Percentiles rank a stretch among this genome's conserved stretches.
Conservation (phyloP, 768 basidiomycete genomes). For the Serendipita sp. region DNA sequence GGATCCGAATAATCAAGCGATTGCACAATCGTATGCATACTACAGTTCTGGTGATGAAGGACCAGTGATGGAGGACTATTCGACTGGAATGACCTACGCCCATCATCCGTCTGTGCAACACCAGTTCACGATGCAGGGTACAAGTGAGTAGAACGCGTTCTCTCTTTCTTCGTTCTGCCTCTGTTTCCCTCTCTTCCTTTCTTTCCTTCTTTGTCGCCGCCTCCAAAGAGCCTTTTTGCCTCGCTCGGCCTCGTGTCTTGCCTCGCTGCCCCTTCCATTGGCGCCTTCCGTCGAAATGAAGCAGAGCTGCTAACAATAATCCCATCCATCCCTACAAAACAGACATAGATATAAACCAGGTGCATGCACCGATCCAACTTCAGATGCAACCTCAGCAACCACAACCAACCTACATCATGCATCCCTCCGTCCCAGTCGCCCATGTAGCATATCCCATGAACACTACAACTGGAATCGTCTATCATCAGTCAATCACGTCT, state of each 20-base stretch:
- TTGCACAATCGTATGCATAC: neutral
- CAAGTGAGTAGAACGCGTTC: too few relatives aligned
- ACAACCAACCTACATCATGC: neutral
- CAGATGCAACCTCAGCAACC: neutral
- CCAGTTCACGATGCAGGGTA: neutral
- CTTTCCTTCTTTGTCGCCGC: neutral
- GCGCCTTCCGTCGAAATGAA: neutral
- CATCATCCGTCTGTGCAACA: neutral
- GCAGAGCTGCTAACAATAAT: too few relatives aligned
- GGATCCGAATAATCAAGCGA: neutral
- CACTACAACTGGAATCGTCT: neutral
- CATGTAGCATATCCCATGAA: neutral
- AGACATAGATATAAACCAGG: neutral
- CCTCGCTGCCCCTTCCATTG: neutral
- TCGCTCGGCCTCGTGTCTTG: constrained; percentile 2
- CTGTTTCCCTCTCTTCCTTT: too few relatives aligned
- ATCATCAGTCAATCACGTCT: constrained; percentile 27
- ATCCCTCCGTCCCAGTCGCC: neutral
- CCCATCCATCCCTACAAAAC: too few relatives aligned
- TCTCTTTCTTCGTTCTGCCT: too few relatives aligned
- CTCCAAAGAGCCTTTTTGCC: neutral
- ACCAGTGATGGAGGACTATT: neutral
- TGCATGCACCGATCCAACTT: neutral
- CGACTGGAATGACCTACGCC: neutral
- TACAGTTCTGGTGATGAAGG: constrained; percentile 4